Base-by-base conservation (phyloP, 306 rosid genomes). In the Citrullus mucosospermus region DNA sequence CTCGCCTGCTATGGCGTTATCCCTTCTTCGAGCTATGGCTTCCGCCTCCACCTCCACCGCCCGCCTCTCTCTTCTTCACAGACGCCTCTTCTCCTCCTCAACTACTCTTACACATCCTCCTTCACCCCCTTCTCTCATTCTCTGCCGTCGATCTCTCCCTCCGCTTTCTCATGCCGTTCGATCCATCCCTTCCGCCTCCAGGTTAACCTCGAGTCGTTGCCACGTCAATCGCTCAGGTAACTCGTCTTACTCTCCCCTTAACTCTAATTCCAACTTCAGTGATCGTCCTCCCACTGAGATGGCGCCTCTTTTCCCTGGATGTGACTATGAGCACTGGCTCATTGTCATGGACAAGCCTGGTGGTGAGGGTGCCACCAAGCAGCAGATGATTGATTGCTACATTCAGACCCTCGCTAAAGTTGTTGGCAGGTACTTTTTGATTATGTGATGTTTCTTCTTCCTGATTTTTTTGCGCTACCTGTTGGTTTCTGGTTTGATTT, bases 301-400 rank as follows among this genome's bases (percentile, higher is more conserved):
- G 99, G 98, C 98, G 0, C 98, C 99, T 0, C 96, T 96, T 3
- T 96, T 96, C 84, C 98, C 98, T 0, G 99, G 98, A 2, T 96
- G 99, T 30, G 99, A 96, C 75, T 96, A 96, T 79, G 80, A 92
- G 81, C 99, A 96, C 86, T 96, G 96, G 97, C 98, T 96, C 77
- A 96, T 96, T 32, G 91, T 96, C 30, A 92, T 96, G 90, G 99
- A 96, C 8, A 87, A 91, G 77, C 99, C 99, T 16, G 98, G 97
- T 0, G 99, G 99, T 0, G 94, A 88, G 39, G 91, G 85, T 5
- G 96, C 97, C 32, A 68, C 85, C 41, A 96, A 96, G 81, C 87
- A 96, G 63, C 88, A 91, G 77, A 96, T 96, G 97, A 96, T 96
- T 48, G 91, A 92, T 51, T 89, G 91, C 62, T 92, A 96, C 41